Conservation (phyloP, 2,329 filamentous ascomycete species). For the Rhynchosporium graminicola region DNA sequence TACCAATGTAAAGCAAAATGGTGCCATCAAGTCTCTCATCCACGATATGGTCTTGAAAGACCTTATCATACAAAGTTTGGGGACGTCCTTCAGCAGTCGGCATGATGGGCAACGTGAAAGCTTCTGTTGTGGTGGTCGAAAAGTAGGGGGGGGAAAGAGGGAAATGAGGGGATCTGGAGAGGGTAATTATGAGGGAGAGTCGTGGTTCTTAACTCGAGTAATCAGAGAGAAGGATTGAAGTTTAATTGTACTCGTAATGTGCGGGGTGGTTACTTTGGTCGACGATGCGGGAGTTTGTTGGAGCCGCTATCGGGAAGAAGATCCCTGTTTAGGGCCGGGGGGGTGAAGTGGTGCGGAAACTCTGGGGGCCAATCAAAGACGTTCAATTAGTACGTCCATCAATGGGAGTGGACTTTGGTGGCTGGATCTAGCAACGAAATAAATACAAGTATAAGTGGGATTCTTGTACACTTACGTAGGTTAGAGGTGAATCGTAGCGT, state of each 20-base stretch:
- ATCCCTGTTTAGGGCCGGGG: constrained; percentile 13
- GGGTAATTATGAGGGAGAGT: background rate
- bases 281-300: constrained; percentile 2
- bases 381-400: constrained; percentile 11
- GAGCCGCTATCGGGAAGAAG: constrained; percentile 13
- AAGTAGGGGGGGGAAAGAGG: background rate
- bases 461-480: no score
- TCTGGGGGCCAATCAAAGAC: constrained; percentile 8
- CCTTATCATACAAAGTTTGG: constrained; percentile 95
- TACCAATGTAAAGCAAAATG: constrained; percentile 89
- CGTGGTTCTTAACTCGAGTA: background rate
- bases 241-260: constrained; percentile 7
- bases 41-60: constrained; percentile 91
- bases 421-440: constrained; percentile 12
- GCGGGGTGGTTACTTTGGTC: constrained; percentile 14
- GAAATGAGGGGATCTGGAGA: background rate
- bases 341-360: background rate
- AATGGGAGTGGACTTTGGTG: constrained; percentile 1
- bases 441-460: background rate
- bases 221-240: background rate
- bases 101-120: constrained; percentile 52
- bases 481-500: background rate
- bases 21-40: constrained; percentile 95
- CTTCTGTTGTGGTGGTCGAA: background rate
- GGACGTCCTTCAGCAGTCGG: constrained; percentile 71